Base-by-base conservation (phyloP, 371 early-diverging fungal genomes). In the Mortierella sp. region DNA sequence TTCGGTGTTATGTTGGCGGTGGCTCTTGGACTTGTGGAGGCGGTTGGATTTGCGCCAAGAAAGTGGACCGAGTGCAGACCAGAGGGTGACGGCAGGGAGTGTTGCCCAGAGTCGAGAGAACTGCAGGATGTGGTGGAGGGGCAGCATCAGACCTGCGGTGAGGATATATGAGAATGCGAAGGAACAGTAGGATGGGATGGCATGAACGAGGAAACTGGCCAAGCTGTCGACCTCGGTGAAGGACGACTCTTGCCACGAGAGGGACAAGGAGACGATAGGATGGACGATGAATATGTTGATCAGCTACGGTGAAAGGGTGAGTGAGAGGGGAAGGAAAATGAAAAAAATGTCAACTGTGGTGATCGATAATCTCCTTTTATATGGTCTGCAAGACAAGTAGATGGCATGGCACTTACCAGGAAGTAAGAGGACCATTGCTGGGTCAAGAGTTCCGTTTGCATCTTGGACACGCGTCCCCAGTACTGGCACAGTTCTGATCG, bases 111-210 rank as follows among this genome's bases (percentile, higher is more conserved):
- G 52, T 9, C 79, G 74, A 11, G 69, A 55, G 34, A 71, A 34
- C 44, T 79, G 79, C 37, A 79, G 29, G 24, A 79, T 74, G 16
- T 79, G 79, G 14, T 61, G 47, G 1, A 69, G 22, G 16, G 79
- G 71, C 7, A 79, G 24, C 37, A 45, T 48, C 13, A 79, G 41
- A 39, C 79, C 79, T 19, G 71, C 66, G 2, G 53, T 22, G 22
- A 74, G 67, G n/a, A 74, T 50, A 34, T 79, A 79, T 0, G 75
- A 44, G 50, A 66, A 70, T 13, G 64, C 79, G 47, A 71, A 70
- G 4, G 79, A 74, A 71, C 75, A 41, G 53, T 79, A 79, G 14
- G 79, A 79, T 3, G 79, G 79, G 9, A 79, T 71, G n/a, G 79
- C 75, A n/a, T 79, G 79, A 24, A 29, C 34, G 7, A 79, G 68